Evolutionary conservation across 352 stramenopile species (phyloP), one percentile per base, ranked within the genome.

Genomic region (Phytophthora lateralis): DNA sequence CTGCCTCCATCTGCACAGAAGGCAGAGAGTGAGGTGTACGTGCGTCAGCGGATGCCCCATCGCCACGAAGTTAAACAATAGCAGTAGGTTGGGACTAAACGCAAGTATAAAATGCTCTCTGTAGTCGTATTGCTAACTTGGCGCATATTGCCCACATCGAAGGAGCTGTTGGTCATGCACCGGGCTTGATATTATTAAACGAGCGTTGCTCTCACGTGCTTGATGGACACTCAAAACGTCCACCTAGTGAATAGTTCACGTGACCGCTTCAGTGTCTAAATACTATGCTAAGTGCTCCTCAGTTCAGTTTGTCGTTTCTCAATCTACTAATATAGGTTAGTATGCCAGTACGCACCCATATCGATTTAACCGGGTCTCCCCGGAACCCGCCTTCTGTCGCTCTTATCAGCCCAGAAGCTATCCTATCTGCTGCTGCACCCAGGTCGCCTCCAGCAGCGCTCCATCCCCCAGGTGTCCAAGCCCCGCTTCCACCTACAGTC

Each of bases 11-110:
- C 9, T 38, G 32, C 10, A n/a, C 14, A 43, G 18, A 57, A 57
- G 55, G 55, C 35, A 63, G 55, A 63, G 55, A 63, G 55, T 56
- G 3, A 35, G 20, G 27, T 39, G 10, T 48, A 34, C 54, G 42
- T 55, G n/a, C 30, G 26, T 8, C 26, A 24, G 21, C 12, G 4
- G 9, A 14, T 35, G 7, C 7, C 32, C 52, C 52, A 60, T 60
- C 52, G 39, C 46, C 54, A 30, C 2, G 6, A 1, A 30, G 4
- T 30, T 30, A 30, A 30, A 30, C 26, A 30, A 30, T 7, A 2
- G 0, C 26, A 30, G 26, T 30, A 30, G 21, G 21, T n/a, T n/a
- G n/a, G n/a, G n/a, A n/a, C n/a, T n/a, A n/a, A n/a, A n/a, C n/a
- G n/a, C n/a, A n/a, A n/a, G n/a, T n/a, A n/a, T n/a, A n/a, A n/a